phyloP scores from a whole-genome alignment of 148 eudicot genomes.

The Rhododendron henanense region DNA sequence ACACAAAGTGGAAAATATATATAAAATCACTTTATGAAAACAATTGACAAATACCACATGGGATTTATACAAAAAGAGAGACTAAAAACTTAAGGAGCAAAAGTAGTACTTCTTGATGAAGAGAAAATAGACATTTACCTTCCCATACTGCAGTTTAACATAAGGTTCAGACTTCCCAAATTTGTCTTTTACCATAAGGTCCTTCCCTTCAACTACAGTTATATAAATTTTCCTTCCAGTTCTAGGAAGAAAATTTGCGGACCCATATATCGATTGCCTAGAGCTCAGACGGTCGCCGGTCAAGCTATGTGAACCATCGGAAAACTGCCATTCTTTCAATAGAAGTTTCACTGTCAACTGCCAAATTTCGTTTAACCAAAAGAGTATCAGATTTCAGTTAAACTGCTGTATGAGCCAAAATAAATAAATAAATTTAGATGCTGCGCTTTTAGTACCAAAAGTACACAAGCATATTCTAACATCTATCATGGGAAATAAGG shows the following conservation, averaged over 20 bases:
- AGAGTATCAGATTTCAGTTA: no score
- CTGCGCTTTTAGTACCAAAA: no score
- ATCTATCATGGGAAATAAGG: no score
- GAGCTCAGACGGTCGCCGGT: slow-evolving; percentile 33
- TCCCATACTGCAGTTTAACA: slow-evolving; percentile 88
- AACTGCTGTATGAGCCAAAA: no score
- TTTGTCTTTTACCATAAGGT: slow-evolving; percentile 65
- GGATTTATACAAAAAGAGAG: neutral
- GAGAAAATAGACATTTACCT: slow-evolving; percentile 37
- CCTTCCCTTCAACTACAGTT: slow-evolving; percentile 74
- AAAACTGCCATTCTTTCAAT: slow-evolving; percentile 88
- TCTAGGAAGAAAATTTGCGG: slow-evolving; percentile 37
- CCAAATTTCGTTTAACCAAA: neutral
- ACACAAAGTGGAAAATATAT: no score
- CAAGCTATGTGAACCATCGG: slow-evolving; percentile 70
- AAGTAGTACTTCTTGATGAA: no score
- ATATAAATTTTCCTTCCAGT: slow-evolving; percentile 82
- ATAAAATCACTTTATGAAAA: no score
- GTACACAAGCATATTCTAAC: no score
- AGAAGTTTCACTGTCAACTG: slow-evolving; percentile 78
- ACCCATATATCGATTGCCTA: slow-evolving; percentile 44
- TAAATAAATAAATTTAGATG: slow-evolving; percentile 4
- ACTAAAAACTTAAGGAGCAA: no score
- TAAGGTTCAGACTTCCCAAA: slow-evolving; percentile 65
- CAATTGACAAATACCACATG: no score